Percentiles rank a stretch among this genome's conserved stretches.
Conservation (phyloP, 441 rosid genomes). For the Euphorbia celastroides region DNA sequence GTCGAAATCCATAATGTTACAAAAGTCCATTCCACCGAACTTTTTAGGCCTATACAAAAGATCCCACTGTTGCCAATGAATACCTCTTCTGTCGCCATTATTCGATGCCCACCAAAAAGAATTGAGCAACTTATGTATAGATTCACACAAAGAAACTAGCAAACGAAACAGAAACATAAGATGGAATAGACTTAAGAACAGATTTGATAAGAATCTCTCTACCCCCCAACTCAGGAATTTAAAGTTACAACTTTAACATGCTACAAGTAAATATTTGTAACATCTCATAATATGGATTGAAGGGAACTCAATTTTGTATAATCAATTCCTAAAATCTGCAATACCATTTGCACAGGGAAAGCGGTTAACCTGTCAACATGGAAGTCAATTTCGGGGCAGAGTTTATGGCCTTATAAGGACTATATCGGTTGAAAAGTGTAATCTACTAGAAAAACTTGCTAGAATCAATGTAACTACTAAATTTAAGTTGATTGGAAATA, state of each 20-base stretch:
- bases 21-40: not conserved
- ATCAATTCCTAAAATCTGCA: too few relatives aligned
- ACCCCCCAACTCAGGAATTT: too few relatives aligned
- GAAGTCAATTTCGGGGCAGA: conserved; percentile 28
- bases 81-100: not conserved
- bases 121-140: not conserved
- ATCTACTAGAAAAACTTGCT: conserved; percentile 20
- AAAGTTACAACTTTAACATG: too few relatives aligned
- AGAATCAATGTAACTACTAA: conserved; percentile 21
- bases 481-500: conserved; percentile 15
- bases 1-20: not conserved
- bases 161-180: not conserved
- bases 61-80: not conserved
- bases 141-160: not conserved
- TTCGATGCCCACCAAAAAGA: not conserved
- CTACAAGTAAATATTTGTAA: too few relatives aligned
- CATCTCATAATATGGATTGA: too few relatives aligned
- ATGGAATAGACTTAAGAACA: not conserved
- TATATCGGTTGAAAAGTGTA: conserved; percentile 21
- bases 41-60: not conserved
- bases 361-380: conserved; percentile 32
- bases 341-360: too few relatives aligned
- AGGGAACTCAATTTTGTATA: too few relatives aligned
- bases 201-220: too few relatives aligned
- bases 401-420: conserved; percentile 21